phyloP scores from a whole-genome alignment of 2,329 filamentous ascomycete species.

The Venturia nashicola region DNA sequence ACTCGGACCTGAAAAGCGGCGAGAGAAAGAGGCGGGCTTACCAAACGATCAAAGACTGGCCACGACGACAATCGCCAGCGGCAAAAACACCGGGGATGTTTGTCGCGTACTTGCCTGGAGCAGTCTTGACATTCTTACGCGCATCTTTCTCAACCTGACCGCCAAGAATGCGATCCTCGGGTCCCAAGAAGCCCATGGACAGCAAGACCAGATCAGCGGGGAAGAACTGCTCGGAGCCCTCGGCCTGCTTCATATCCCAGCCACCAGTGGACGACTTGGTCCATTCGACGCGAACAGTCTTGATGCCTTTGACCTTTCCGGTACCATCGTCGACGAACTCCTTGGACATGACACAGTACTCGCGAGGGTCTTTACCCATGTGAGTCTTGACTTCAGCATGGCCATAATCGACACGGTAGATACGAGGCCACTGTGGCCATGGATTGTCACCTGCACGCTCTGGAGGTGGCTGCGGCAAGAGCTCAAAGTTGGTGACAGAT shows the following conservation, averaged over 20 bases:
- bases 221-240: slow-evolving; percentile 91
- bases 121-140: slow-evolving; percentile 93
- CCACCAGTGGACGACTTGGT: slow-evolving; percentile 78
- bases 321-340: slow-evolving; percentile 84
- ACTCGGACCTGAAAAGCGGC: not conserved
- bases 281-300: slow-evolving; percentile 92
- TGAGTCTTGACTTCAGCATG: slow-evolving; percentile 93
- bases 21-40: slow-evolving; percentile 33
- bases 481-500: slow-evolving; percentile 91
- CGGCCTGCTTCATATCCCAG: slow-evolving; percentile 98
- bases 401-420: slow-evolving; percentile 97
- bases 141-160: slow-evolving; percentile 83
- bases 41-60: slow-evolving; percentile 94
- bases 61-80: slow-evolving; percentile 87
- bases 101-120: slow-evolving; percentile 75
- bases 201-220: slow-evolving; percentile 86
- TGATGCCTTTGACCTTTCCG: slow-evolving; percentile 89
- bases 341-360: slow-evolving; percentile 97
- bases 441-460: slow-evolving; percentile 91
- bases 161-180: slow-evolving; percentile 76
- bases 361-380: slow-evolving; percentile 89
- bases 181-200: slow-evolving; percentile 95
- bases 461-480: slow-evolving; percentile 81
- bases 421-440: slow-evolving; percentile 96
- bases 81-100: slow-evolving; percentile 84